phyloP scores from a whole-genome alignment of 805 yeast genomes.

The Metschnikowia proteae region DNA sequence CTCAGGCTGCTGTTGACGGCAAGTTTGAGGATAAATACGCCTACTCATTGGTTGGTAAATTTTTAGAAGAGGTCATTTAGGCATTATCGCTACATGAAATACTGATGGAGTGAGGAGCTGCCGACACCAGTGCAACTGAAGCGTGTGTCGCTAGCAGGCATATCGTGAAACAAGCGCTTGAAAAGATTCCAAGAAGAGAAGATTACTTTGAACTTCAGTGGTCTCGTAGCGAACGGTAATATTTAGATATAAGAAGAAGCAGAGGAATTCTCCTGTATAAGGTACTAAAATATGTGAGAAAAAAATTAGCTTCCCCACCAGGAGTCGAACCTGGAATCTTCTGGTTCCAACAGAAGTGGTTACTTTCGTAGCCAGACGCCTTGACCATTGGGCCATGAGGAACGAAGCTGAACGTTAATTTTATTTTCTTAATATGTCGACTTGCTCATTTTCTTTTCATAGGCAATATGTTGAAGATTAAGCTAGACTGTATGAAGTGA shows the following conservation, averaged over 20 bases:
- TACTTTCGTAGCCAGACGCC: constrained; percentile 69
- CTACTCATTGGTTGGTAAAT: constrained; percentile 16
- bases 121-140: no score
- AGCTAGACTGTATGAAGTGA: no score
- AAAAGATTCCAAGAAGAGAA: no score
- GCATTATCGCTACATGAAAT: not conserved
- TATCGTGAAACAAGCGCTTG: no score
- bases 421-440: not conserved
- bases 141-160: no score
- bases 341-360: constrained; percentile 48
- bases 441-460: not conserved
- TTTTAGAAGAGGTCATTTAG: constrained; percentile 14
- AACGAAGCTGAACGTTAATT: constrained; percentile 36
- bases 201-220: no score
- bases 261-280: no score
- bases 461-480: not conserved
- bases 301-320: constrained; percentile 49
- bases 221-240: no score
- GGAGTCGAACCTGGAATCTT: constrained; percentile 55
- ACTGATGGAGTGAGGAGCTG: not conserved
- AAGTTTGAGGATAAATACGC: constrained; percentile 23
- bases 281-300: not conserved
- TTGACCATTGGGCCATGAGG: constrained; percentile 77
- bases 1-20: constrained; percentile 22
- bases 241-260: no score